These are phyloP conservation scores for Plasmopara muralis DNA, from an alignment of 352 stramenopile genomes.

Conservation along the genomic window DNA sequence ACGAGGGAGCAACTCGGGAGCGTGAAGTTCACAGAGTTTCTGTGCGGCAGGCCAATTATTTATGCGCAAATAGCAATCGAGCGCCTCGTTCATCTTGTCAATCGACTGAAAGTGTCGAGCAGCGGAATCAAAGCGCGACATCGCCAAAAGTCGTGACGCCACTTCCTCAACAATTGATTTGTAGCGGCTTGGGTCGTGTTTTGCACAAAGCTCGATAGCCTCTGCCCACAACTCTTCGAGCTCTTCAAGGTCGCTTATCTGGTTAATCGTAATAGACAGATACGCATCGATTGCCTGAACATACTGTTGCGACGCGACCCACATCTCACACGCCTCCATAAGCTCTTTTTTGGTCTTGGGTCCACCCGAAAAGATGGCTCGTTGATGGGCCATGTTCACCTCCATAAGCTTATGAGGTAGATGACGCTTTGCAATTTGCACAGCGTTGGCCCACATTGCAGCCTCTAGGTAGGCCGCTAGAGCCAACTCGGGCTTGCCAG, in stretches of 20 bases:
- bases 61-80: conserved; percentile 78
- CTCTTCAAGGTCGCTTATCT: conserved; percentile 54
- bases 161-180: conserved; percentile 88
- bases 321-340: conserved; percentile 81
- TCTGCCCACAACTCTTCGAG: conserved; percentile 86
- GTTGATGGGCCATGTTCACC: conserved; percentile 84
- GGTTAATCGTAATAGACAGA: conserved; percentile 70
- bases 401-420: conserved; percentile 90
- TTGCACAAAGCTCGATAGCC: conserved; percentile 84
- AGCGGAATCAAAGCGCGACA: conserved; percentile 83
- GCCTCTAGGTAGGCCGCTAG: conserved; percentile 84
- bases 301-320: conserved; percentile 86
- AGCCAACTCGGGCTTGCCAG: conserved; percentile 87
- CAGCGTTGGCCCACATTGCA: conserved; percentile 83
- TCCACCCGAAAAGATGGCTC: conserved; percentile 66
- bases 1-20: conserved; percentile 66
- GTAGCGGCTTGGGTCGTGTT: conserved; percentile 83
- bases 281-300: conserved; percentile 90
- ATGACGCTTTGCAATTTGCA: conserved; percentile 86
- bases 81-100: conserved; percentile 89
- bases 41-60: conserved; percentile 74
- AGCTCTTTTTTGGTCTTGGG: conserved; percentile 77
- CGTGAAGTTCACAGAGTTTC: conserved; percentile 73
- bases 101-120: conserved; percentile 86
- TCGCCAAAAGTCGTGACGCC: conserved; percentile 63